A percentile compares a stretch with the other conserved stretches of the same genome.
Evolutionary conservation across 1,139 yeast species (phyloP).

Genomic region (Lizanozyma gosingica): DNA sequence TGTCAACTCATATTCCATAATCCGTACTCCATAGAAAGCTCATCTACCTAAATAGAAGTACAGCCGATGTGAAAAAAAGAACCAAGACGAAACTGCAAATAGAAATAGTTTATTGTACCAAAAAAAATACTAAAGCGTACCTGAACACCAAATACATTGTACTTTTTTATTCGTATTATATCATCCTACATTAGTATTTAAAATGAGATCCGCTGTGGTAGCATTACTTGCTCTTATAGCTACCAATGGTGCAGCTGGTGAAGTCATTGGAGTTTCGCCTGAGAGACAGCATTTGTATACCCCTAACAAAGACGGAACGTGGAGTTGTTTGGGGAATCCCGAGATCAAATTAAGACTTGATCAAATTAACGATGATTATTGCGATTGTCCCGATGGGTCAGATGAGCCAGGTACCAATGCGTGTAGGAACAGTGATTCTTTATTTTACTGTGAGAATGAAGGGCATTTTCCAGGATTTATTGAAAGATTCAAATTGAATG

Average conservation of each 20-base stretch:
- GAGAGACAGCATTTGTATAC: constrained; percentile 39
- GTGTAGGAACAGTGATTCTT: constrained; percentile 25
- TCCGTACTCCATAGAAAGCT: no score
- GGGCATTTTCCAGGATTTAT: constrained; percentile 57
- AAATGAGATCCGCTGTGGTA: neutral
- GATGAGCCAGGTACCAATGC: constrained; percentile 97
- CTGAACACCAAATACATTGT: no score
- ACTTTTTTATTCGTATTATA: no score
- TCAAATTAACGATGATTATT: constrained; percentile 78
- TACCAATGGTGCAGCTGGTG: neutral
- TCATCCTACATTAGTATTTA: no score
- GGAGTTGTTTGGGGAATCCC: constrained; percentile 66
- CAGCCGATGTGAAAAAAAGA: no score
- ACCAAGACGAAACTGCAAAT: no score
- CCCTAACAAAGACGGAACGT: constrained; percentile 43
- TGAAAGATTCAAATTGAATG: constrained; percentile 61
- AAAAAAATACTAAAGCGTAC: no score
- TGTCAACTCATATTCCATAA: neutral
- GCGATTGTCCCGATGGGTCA: constrained; percentile 97
- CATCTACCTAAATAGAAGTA: no score
- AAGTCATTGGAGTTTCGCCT: constrained; percentile 25
- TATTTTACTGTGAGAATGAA: constrained; percentile 68
- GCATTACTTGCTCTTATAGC: neutral
- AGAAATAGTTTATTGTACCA: no score
- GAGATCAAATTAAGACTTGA: constrained; percentile 47